These are phyloP conservation scores for Tuber aestivum DNA, from an alignment of 495 filamentous ascomycete species.

Conservation along the genomic window DNA sequence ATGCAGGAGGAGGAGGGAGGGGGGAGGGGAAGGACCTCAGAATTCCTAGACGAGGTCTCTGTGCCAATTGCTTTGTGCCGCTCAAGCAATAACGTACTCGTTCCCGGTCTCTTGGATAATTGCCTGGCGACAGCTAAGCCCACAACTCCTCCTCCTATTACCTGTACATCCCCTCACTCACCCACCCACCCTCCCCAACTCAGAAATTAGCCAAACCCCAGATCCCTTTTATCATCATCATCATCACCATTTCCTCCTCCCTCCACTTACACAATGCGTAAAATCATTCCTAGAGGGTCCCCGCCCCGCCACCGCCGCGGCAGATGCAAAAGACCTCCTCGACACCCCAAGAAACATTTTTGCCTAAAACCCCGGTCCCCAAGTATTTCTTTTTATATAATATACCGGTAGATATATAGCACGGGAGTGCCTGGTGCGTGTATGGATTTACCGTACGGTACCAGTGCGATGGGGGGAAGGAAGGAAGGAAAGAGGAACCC, in stretches of 20 bases:
- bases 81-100: slow-evolving; percentile 75
- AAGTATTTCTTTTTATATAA: background rate
- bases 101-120: slow-evolving; percentile 57
- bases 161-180: slow-evolving; percentile 45
- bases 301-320: background rate
- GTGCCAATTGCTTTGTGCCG: slow-evolving; percentile 69
- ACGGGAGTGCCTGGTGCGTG: background rate
- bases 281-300: slow-evolving; percentile 17
- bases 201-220: background rate
- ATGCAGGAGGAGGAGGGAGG: background rate
- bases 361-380: too few species aligned
- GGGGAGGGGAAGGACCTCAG: slow-evolving; percentile 54
- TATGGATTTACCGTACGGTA: background rate
- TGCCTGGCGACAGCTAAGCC: slow-evolving; percentile 80
- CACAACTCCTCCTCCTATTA: slow-evolving; percentile 86
- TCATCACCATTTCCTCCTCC: background rate
- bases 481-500: background rate
- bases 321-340: background rate
- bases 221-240: background rate
- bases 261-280: slow-evolving; percentile 26
- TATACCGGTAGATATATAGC: too few species aligned
- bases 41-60: slow-evolving; percentile 90
- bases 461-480: background rate
- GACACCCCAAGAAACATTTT: background rate
- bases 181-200: background rate